Evolutionary conservation across 257 asterid genomes (phyloP), one percentile per base, ranked within the genome.

Genomic region (Capsicum rhomboideum): DNA sequence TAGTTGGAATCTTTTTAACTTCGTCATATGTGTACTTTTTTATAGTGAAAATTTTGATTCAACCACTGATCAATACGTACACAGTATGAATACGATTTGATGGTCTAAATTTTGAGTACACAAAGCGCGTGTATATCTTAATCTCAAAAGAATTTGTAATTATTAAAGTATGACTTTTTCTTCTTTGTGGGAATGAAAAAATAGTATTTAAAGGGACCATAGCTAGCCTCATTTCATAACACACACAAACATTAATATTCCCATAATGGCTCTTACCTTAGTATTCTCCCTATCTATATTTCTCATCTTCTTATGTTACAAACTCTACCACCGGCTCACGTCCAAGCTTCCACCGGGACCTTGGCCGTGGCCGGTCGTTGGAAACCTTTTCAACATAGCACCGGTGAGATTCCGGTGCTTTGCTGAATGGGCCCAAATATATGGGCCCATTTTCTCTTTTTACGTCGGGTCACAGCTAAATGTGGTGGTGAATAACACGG

Each of bases 331-430:
- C 18, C 84, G 89, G 40, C 79, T 91, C 86, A 90, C 93, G 2
- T 86, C 78, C 84, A 88, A 86, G 78, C 87, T 86, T 1, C 90
- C 90, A 2, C 90, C 90, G 2, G 90, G 90, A 1, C 90, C 90
- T 0, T 84, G 86, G 31, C 89, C 86, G 17, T 40, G 85, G 52
- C 90, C 89, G 10, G 79, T 88, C 49, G 83, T 88, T 16, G 90
- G 90, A n/a, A 88, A 88, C 86, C 82, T 86, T 1, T 84, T 86
- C 72, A 81, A 59, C 84, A 68, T 88, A 64, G 69, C 84, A 9
- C 86, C 86, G 20, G 82, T 86, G 82, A 82, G 84, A 61, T 86
- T 88, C 80, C 83, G 87, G 40, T 84, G 86, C 66, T 88, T 82
- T 58, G 82, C 87, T 6, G 89, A 86, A 79, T 88, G 87, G 89